Conservation (phyloP, 2,329 filamentous ascomycete genomes). For the Ramichloridium luteum region DNA sequence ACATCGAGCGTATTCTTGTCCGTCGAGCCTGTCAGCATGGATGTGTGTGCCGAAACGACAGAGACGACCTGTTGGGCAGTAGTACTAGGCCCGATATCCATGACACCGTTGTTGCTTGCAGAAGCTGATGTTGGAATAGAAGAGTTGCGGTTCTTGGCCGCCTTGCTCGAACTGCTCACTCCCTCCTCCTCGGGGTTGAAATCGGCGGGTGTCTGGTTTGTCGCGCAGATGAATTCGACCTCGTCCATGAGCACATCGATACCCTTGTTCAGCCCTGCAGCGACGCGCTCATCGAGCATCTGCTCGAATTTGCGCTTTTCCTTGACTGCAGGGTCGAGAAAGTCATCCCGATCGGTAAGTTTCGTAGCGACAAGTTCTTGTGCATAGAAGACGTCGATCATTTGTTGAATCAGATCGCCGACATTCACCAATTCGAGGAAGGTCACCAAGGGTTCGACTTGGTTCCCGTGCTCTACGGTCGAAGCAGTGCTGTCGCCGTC, state of each 20-base stretch:
- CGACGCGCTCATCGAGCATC: slow-evolving; percentile 94
- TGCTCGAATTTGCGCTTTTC: slow-evolving; percentile 99
- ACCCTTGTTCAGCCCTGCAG: slow-evolving; percentile 89
- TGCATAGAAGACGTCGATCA: slow-evolving; percentile 97
- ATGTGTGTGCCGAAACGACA: slow-evolving; percentile 76
- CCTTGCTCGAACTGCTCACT: too few relatives aligned
- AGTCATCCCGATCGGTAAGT: slow-evolving; percentile 85
- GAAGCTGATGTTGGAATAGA: too few relatives aligned
- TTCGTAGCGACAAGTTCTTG: slow-evolving; percentile 77
- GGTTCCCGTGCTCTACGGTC: slow-evolving; percentile 23
- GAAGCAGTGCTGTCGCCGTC: slow-evolving; percentile 4
- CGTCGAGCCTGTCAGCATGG: slow-evolving; percentile 85
- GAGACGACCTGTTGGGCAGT: slow-evolving; percentile 73
- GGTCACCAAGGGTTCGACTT: slow-evolving; percentile 81
- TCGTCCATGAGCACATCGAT: slow-evolving; percentile 98
- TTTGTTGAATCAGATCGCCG: slow-evolving; percentile 92
- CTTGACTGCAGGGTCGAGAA: slow-evolving; percentile 78
- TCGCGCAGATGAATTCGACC: slow-evolving; percentile 88
- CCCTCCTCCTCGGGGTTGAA: slow-evolving; percentile 62
- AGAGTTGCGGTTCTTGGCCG: slow-evolving; percentile 22
- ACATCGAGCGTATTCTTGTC: slow-evolving; percentile 98
- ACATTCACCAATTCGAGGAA: slow-evolving; percentile 98
- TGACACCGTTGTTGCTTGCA: slow-evolving; percentile 11
- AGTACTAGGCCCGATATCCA: slow-evolving; percentile 59
- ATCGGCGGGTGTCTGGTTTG: slow-evolving; percentile 72